Evolutionary conservation across 768 basidiomycete species (phyloP), one percentile per base, ranked within the genome.

Genomic region (Pholiota microspora): DNA sequence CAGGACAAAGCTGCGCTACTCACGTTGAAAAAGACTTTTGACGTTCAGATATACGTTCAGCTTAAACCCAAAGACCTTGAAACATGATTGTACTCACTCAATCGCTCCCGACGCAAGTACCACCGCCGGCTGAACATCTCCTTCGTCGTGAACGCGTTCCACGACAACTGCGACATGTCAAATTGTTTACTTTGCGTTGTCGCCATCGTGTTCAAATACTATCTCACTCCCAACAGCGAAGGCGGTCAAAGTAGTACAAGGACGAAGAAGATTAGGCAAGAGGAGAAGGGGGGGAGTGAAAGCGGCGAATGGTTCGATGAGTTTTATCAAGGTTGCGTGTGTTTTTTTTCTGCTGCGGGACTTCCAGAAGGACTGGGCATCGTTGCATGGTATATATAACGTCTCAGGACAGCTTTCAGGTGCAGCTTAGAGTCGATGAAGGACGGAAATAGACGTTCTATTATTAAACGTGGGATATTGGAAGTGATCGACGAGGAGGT

Each of bases 81-180:
- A 16, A 8, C 24, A 9, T 24, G 10, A 35, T 12, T 27, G 8
- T 4, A 59, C 69, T 54, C 42, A 73, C 71, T 62, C 23, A 73
- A 51, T 49, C 71, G 57, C 58, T 74, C 66, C 29, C 65, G 54
- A n/a, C 71, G 61, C 28, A 74, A 63, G 47, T 71, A 64, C 71
- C 71, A 74, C 34, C 57, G 59, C 18, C 54, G 51, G 49, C 71
- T 67, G 50, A 70, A 67, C 71, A 72, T 71, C 18, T 67, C 61
- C 31, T 63, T 59, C 36, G 55, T 55, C 24, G 61, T 56, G 56
- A 74, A 69, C 1, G 71, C 70, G n/a, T 58, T 59, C 69, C 67
- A 70, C 25, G 57, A 38, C 7, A 51, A 9, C n/a, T 32, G 21
- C 27, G 57, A 15, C 32, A 38, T 18, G 27, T 42, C 38, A 13